Base-by-base conservation (phyloP, 768 basidiomycete genomes). In the Panaeolus cyanescens region DNA sequence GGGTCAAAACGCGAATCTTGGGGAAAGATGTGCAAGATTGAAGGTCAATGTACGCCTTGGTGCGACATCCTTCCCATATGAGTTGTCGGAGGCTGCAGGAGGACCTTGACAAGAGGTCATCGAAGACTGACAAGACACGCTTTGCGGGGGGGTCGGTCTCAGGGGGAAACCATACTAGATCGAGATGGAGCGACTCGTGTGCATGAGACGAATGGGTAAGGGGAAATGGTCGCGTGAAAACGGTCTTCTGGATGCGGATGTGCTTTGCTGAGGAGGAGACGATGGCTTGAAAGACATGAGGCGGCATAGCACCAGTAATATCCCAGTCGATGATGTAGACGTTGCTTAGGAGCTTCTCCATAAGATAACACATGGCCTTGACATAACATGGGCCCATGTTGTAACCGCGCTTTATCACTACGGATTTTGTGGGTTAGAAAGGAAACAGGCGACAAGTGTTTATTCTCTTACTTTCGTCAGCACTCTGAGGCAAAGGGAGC, bases 291-390 rank as follows among this genome's bases (percentile, higher is more conserved):
- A 74, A 42, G 33, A 70, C 61, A 2, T 63, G 25, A 5, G 57
- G 36, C 0, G 65, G 56, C 20, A 69, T 39, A 17, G 63, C 20
- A 3, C 55, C 53, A 9, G 64, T 62, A 15, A 62, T 60, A 36
- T 65, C 62, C 73, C 71, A 74, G 32, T 72, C 63, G 17, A 75
- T 53, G 5, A 70, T 63, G 31, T 69, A 63, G n/a, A 75, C 64
- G 58, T 75, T 74, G 7, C 65, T 60, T 22, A 73, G 56, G 8
- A 63, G 59, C 10, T 30, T 25, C 32, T 60, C 40, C 22, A 72
- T 42, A n/a, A 64, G 36, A 7, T 60, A 25, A 22, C 54, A 64
- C n/a, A 67, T 58, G 30, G 39, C 45, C 15, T 50, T 30, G 45
- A 50, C 30, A 13, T 50, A 50, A 50, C 6, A 17, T 59, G 39